Base-by-base conservation (phyloP, 768 basidiomycete genomes). In the Mycena leptocephala region DNA sequence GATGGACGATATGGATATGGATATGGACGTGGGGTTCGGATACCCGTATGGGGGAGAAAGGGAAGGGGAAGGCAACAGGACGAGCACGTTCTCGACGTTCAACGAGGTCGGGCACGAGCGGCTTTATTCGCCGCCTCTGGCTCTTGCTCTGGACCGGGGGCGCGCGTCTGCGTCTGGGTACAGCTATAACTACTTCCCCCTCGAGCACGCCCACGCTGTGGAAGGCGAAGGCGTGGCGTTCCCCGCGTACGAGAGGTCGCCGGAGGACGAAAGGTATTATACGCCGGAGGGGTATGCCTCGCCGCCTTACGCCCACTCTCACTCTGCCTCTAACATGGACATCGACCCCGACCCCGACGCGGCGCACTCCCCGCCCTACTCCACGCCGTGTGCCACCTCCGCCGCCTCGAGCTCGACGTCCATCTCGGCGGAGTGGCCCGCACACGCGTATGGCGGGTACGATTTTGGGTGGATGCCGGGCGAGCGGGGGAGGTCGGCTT, bases 381-480 rank as follows among this genome's bases (percentile, higher is more conserved):
- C 75, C 20, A 59, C 75, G 20, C 69, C 75, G 43, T 66, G 13
- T 22, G 62, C 39, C 22, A 62, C 73, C 11, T 26, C 20, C 24
- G 59, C 73, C 9, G 8, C 63, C 26, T 55, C 70, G 30, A 24
- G 41, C 26, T 68, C 75, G 20, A 69, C 33, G 59, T 68, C 51
- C 16, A 20, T 55, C 18, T 18, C 16, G 33, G 56, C 18, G 51
- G 37, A 39, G 58, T 20, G n/a, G n/a, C n/a, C n/a, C n/a, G n/a
- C n/a, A n/a, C n/a, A n/a, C n/a, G n/a, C n/a, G n/a, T n/a, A n/a
- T n/a, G n/a, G n/a, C 8, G 76, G 62, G 16, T 78, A 24, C 11
- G 76, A 75, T 51, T 78, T 74, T 68, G 76, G 73, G 7, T 75
- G 76, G 76, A n/a, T 66, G 18, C 70, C 73, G 8, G 61, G 61